Conservation (phyloP, 179 eudicot genomes). For the Spergularia azorica region DNA sequence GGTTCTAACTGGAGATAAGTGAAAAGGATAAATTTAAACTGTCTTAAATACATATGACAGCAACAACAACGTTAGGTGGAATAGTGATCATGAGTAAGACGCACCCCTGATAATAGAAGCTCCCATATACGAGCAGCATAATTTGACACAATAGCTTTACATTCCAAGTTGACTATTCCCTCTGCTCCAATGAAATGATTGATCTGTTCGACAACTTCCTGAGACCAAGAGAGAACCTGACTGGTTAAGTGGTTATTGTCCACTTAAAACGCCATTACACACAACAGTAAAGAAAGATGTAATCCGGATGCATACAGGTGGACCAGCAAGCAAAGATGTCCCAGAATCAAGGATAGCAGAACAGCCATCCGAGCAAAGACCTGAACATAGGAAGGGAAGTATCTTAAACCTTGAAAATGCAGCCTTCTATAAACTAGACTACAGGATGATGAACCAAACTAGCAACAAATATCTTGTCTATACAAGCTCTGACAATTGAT, state of each 20-base stretch:
- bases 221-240: constrained; percentile 19
- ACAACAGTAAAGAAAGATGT: not conserved
- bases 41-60: not conserved
- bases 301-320: constrained; percentile 48
- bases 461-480: too few relatives aligned
- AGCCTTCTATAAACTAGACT: not conserved
- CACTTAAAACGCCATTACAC: not conserved
- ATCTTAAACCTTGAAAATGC: not conserved
- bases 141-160: constrained; percentile 54
- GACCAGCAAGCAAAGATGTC: constrained; percentile 77
- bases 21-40: not conserved
- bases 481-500: too few relatives aligned
- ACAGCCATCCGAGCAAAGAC: constrained; percentile 69
- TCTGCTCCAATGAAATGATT: constrained; percentile 80
- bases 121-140: constrained; percentile 72
- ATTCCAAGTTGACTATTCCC: constrained; percentile 68
- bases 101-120: constrained; percentile 66
- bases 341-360: constrained; percentile 82
- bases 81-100: constrained; percentile 9
- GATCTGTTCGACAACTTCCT: constrained; percentile 60
- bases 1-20: constrained; percentile 37
- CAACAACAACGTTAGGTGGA: not conserved
- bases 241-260: constrained; percentile 6
- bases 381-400: constrained; percentile 31
- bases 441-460: too few relatives aligned